Evolutionary conservation across 2,329 filamentous ascomycete species (phyloP).

Genomic region (Aspergillus novofumigatus): DNA sequence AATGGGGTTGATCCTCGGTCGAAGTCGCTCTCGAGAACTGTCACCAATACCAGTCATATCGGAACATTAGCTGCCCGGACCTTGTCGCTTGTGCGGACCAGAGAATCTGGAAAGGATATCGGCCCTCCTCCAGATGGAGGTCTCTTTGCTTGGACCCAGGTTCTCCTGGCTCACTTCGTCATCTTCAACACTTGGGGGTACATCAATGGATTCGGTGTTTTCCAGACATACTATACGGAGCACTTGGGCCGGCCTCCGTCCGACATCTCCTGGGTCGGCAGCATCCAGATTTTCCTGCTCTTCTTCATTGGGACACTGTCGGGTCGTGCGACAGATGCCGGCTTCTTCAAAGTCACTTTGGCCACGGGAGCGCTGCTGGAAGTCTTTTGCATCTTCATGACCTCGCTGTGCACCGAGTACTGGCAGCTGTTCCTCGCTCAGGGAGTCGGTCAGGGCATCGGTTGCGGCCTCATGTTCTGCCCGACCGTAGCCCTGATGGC

Average conservation of each 20-base stretch:
- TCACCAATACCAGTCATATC: constrained; percentile 25
- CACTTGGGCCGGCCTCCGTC: constrained; percentile 41
- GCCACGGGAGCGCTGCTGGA: constrained; percentile 42
- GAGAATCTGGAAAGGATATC: constrained; percentile 32
- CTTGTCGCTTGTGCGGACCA: constrained; percentile 35
- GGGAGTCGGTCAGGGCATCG: constrained; percentile 55
- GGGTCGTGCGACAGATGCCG: constrained; percentile 50
- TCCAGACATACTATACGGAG: constrained; percentile 51
- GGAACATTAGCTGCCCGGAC: constrained; percentile 23
- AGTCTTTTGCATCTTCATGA: constrained; percentile 50
- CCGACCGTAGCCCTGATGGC: constrained; percentile 53
- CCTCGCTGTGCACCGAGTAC: constrained; percentile 44
- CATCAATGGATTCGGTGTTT: constrained; percentile 54
- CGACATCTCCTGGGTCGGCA: constrained; percentile 51
- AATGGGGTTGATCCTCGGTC: background rate
- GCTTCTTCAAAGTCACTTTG: constrained; percentile 46
- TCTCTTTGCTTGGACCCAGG: constrained; percentile 53
- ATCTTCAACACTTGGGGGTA: constrained; percentile 57
- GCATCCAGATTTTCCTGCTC: constrained; percentile 48
- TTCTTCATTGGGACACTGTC: constrained; percentile 50
- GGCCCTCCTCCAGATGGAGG: constrained; percentile 49
- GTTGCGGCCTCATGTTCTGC: constrained; percentile 52
- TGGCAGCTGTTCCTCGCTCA: constrained; percentile 51
- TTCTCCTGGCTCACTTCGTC: constrained; percentile 49
- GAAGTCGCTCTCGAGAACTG: constrained; percentile 18